Evolutionary conservation across 169 alveolate genomes (phyloP).

Genomic region (Amoebophrya sp.): DNA sequence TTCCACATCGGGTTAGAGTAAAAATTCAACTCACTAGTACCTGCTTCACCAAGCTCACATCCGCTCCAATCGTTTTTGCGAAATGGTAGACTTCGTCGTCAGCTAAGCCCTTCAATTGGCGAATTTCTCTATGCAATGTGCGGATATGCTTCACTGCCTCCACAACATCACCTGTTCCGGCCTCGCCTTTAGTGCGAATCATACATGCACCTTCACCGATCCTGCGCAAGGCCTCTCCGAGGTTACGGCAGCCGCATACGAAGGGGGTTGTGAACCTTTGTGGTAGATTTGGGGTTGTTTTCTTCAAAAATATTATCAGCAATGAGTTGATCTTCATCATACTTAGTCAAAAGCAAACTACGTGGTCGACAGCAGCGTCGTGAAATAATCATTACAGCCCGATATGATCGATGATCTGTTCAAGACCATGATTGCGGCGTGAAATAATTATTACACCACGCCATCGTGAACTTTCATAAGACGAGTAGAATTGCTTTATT

Average conservation of each 20-base stretch:
- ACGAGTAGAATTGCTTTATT: too few relatives aligned
- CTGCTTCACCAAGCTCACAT: background rate
- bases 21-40: background rate
- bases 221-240: slow-evolving; percentile 66
- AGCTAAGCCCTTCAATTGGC: slow-evolving; percentile 42
- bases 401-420: background rate
- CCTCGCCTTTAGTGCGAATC: slow-evolving; percentile 68
- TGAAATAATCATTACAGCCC: background rate
- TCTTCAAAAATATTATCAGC: too few relatives aligned
- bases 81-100: slow-evolving; percentile 54
- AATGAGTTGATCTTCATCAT: too few relatives aligned
- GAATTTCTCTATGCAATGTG: slow-evolving; percentile 54
- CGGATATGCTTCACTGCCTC: slow-evolving; percentile 65
- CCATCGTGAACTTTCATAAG: too few relatives aligned
- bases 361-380: background rate
- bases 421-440: background rate
- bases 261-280: slow-evolving; percentile 55
- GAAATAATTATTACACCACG: too few relatives aligned
- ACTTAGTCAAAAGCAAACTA: too few relatives aligned
- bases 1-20: background rate
- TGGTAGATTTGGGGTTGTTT: too few relatives aligned
- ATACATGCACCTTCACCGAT: slow-evolving; percentile 66
- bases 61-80: slow-evolving; percentile 31
- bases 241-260: slow-evolving; percentile 67
- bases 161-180: slow-evolving; percentile 64